Evolutionary conservation across 2,329 filamentous ascomycete genomes (phyloP).

Genomic region (Venturia pyrina): DNA sequence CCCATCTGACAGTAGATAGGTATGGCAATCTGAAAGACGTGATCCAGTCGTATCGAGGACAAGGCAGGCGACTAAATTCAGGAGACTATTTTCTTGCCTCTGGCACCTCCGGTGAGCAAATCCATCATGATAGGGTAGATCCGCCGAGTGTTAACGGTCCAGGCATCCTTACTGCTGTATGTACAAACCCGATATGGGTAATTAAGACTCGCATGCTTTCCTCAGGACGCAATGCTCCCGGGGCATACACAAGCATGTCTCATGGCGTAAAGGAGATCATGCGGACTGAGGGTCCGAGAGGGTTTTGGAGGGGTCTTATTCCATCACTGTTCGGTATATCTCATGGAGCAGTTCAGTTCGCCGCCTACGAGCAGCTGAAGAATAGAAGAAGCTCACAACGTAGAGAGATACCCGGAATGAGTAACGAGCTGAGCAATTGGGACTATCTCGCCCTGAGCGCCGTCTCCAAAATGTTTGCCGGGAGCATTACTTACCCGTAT

Average conservation of each 20-base stretch:
- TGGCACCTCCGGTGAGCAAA: constrained; percentile 43
- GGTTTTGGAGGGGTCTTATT: constrained; percentile 80
- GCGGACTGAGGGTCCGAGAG: constrained; percentile 59
- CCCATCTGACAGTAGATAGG: constrained; percentile 15
- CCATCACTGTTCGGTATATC: constrained; percentile 78
- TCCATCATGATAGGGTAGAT: neutral
- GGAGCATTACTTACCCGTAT: constrained; percentile 87
- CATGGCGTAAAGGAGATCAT: constrained; percentile 60
- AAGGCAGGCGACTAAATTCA: constrained; percentile 40
- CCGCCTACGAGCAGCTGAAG: constrained; percentile 76
- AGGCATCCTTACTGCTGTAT: constrained; percentile 65
- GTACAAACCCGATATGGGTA: constrained; percentile 96
- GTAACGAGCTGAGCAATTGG: constrained; percentile 48
- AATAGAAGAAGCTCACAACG: constrained; percentile 41
- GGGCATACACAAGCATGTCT: constrained; percentile 72
- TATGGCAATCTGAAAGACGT: constrained; percentile 50
- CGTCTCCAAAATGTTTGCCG: constrained; percentile 75
- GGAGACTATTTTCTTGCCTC: constrained; percentile 76
- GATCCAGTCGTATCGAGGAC: constrained; percentile 33
- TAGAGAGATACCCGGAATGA: constrained; percentile 19
- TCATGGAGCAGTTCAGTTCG: constrained; percentile 92
- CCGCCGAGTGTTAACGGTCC: neutral
- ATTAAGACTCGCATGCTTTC: constrained; percentile 96
- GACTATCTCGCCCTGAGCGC: constrained; percentile 77
- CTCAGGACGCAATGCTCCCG: constrained; percentile 60